Conservation (phyloP, 257 asterid genomes). For the Agastache rugosa region DNA sequence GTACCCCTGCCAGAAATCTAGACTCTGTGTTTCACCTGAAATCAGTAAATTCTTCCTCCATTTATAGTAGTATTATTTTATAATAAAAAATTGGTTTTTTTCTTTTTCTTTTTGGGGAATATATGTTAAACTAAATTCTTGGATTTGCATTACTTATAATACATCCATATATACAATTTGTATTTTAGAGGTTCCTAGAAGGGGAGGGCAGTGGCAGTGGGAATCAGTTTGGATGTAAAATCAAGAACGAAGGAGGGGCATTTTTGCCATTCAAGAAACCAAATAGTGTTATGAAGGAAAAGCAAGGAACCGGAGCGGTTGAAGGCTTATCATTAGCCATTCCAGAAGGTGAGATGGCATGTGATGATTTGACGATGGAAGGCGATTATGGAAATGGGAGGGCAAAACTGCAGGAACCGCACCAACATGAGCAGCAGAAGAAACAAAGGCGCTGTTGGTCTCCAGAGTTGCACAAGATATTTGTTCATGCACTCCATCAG, state of each 20-base stretch:
- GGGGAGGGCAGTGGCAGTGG: slow-evolving; percentile 28
- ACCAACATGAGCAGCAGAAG: slow-evolving; percentile 43
- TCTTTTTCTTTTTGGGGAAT: neutral
- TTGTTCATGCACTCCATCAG: slow-evolving; percentile 58
- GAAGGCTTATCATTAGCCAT: slow-evolving; percentile 41
- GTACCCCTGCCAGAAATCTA: slow-evolving; percentile 46
- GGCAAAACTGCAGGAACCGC: slow-evolving; percentile 26
- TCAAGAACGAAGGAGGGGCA: slow-evolving; percentile 47
- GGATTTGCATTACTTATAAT: neutral
- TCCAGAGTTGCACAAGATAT: slow-evolving; percentile 60
- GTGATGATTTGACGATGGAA: slow-evolving; percentile 24
- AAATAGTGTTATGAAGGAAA: neutral
- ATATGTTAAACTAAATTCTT: neutral
- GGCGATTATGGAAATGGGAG: slow-evolving; percentile 15
- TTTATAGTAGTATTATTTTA: neutral
- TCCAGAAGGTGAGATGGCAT: slow-evolving; percentile 30
- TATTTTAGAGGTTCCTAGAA: slow-evolving; percentile 43
- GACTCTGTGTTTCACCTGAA: slow-evolving; percentile 31
- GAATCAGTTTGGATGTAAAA: slow-evolving; percentile 5
- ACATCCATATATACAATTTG: too few species aligned
- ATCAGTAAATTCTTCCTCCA: slow-evolving; percentile 37
- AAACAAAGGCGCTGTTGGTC: slow-evolving; percentile 83
- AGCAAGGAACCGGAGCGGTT: slow-evolving; percentile 26
- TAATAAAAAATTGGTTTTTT: neutral
- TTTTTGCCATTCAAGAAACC: slow-evolving; percentile 48